Base-by-base conservation (phyloP, 2,329 filamentous ascomycete genomes). In the Diaporthe sp. region DNA sequence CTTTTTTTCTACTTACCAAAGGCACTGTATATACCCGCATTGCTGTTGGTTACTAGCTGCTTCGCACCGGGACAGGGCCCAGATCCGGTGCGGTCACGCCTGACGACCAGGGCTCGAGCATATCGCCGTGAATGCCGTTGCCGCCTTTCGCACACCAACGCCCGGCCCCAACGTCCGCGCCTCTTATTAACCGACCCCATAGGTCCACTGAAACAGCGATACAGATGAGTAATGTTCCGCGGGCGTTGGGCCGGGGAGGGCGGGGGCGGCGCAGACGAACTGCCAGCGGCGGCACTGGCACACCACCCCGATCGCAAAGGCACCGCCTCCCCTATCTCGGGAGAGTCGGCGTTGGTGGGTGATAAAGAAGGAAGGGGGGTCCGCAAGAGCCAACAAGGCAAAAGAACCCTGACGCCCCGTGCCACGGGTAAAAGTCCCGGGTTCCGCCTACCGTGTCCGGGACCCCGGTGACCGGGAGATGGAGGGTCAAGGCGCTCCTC, bases 1-100 rank as follows among this genome's bases (percentile, higher is more conserved):
- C 17, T 1, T 47, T 51, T 51, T 51, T 61, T 22, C 13, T 59
- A 53, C 53, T 47, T 55, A 22, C 47, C 44, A 53, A 44, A 7
- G 35, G 53, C 56, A 50, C 42, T 27, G 39, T 35, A 32, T 10
- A 4, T 42, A 50, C 22, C 53, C 22, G 19, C 15, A 35, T n/a
- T 70, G 68, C 22, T 50, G 53, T 70, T 70, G 68, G 68, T 50
- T 59, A 37, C 53, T 55, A 58, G 39, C 27, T 59, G 53, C 51
- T 25, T 22, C 37, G 10, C 10, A 55, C 51, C 25, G 53, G 37
- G 7, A 15, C 15, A 13, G n/a, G n/a, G 39, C 42, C 51, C 39
- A 47, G 68, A 44, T 59, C 53, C 37, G 68, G 53, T 25, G 68
- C 19, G 68, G 51, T 70, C 42, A 44, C 53, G 42, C 69, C 30